Percentiles rank a stretch among this genome's conserved stretches.
Evolutionary conservation across 2,329 filamentous ascomycete genomes (phyloP).

Genomic region (Arthrinium phaeospermum): DNA sequence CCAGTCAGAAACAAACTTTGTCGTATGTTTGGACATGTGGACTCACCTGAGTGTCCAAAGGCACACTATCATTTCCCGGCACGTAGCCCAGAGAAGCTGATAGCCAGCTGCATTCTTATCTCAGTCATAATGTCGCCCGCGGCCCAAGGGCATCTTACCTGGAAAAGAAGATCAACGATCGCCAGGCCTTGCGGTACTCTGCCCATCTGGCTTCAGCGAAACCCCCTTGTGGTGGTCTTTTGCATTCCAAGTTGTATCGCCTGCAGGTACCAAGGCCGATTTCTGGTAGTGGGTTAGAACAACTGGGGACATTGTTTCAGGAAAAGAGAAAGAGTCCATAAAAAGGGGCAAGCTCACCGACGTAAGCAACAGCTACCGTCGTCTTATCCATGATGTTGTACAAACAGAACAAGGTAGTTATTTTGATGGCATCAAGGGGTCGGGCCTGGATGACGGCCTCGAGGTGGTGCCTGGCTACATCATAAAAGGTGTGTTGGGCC

Average conservation of each 20-base stretch:
- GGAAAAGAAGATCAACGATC: conserved; percentile 38
- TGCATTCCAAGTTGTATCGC: conserved; percentile 28
- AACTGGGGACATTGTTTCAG: background rate
- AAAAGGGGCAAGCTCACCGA: conserved; percentile 29
- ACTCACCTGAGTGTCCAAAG: conserved; percentile 23
- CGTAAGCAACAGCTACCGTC: conserved; percentile 36
- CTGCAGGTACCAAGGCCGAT: conserved; percentile 33
- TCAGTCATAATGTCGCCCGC: background rate
- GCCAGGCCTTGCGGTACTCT: conserved; percentile 36
- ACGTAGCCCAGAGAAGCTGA: conserved; percentile 38
- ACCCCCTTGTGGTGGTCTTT: conserved; percentile 19
- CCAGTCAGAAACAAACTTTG: background rate
- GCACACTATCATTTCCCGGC: conserved; percentile 32
- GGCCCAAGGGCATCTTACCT: conserved; percentile 25
- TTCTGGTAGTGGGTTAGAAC: conserved; percentile 26
- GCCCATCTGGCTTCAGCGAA: conserved; percentile 26
- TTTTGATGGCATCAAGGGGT: conserved; percentile 36
- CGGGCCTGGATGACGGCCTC: conserved; percentile 33
- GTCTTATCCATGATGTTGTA: conserved; percentile 39
- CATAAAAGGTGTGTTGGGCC: conserved; percentile 31
- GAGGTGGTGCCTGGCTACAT: conserved; percentile 35
- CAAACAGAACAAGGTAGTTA: conserved; percentile 38
- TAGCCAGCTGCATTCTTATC: conserved; percentile 34
- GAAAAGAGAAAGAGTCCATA: background rate
- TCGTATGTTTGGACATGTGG: background rate